Base-by-base conservation (phyloP, 1,139 yeast genomes). In the Spencermartinsiella ligniputridi region DNA sequence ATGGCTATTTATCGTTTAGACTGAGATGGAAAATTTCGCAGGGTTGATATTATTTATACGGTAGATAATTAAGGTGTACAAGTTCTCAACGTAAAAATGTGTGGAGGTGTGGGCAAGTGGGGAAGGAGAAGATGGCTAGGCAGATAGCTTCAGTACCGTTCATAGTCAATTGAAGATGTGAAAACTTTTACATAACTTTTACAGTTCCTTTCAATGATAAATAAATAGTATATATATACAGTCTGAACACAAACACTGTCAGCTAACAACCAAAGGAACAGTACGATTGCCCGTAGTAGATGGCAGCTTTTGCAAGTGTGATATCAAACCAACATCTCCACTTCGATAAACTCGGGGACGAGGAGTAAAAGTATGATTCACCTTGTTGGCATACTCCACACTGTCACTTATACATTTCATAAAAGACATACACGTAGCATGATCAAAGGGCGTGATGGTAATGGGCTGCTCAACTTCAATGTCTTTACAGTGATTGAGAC, bases 401-500 rank as follows among this genome's bases (percentile, higher is more conserved):
- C 66, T 56, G 27, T 61, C 66, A 22, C 59, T 52, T 3, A 67
- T 60, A 41, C 60, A 55, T 41, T 56, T 55, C 68, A 64, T 66
- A 37, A 64, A 62, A 11, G 63, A 57, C 50, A 57, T 55, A 46
- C 72, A 63, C 33, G 67, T 56, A n/a, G 61, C 60, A 42, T 64
- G 67, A 45, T 63, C 70, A 47, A 68, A 68, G 22, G 69, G 67
- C 3, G 69, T 57, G 9, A 68, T 59, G 0, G 66, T 59, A 32
- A 68, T 57, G n/a, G 64, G 62, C 45, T 63, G 66, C 44, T 59
- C 63, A n/a, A 63, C 51, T 43, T 63, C 67, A 32, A 68, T 62
- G 39, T 68, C 72, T 42, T 64, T 64, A 34, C 69, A 65, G 41
- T 67, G 67, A 34, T 62, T 55, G 42, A 69, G 60, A 37, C 67